Base-by-base conservation (phyloP, 768 basidiomycete species). In the Pholiota molesta region DNA sequence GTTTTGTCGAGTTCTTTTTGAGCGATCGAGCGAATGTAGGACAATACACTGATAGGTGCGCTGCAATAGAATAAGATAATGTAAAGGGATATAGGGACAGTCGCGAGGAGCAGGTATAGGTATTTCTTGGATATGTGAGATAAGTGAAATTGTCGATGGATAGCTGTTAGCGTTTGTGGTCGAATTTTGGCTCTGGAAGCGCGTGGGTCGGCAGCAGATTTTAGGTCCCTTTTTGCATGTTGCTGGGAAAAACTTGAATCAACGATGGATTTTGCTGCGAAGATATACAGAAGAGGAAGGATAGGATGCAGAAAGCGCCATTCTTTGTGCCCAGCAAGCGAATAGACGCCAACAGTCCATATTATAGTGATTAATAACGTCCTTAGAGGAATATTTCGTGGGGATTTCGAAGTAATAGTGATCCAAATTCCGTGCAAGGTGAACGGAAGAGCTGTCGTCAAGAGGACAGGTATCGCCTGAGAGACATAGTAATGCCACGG, bases 271-370 rank as follows among this genome's bases (percentile, higher is more conserved):
- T 86, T 86, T 0, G 94, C 81, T 11, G 91, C 90, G 62, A 97
- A 81, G 21, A 95, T 66, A 66, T 97, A 89, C 42, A 97, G 76
- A 31, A 94, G 74, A 0, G 97, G 96, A 3, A 99, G 79, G 19
- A 98, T 72, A 0, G 97, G 95, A 65, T 98, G 96, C 7, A 99
- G 78, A 77, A 99, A 99, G 8, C 97, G 83, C 95, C 95, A 98
- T 80, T 99, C 97, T 69, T 99, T 99, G 78, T 99, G 97, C 1
- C 91, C 89, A 1, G 91, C 82, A 3, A 91, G 63, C 8, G 97
- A 98, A 72, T 93, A 95, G 6, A 90, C 71, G 2, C 70, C 68
- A 31, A 89, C 72, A 0, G 90, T 87, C 89, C 91, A 94, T 19
- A 77, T 63, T 1, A 90, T 66, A 26, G 80, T 74, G 2, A 74